Conservation (phyloP, 768 basidiomycete species). For the Porpolomopsis calyptriformis region DNA sequence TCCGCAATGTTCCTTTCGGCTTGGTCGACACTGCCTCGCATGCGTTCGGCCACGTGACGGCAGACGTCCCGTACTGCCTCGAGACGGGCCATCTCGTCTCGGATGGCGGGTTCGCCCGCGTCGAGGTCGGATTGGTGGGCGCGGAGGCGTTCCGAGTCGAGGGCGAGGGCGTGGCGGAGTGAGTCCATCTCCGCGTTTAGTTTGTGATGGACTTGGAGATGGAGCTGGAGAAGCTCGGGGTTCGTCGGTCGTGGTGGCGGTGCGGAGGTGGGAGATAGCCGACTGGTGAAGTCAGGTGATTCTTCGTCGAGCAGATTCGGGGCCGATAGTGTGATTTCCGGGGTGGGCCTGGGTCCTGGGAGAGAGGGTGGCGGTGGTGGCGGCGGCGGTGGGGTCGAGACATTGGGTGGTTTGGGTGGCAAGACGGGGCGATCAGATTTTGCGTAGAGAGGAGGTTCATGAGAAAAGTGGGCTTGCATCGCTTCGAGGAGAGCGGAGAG, state of each 20-base stretch:
- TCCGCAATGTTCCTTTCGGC: slow-evolving; percentile 70
- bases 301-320: slow-evolving; percentile 65
- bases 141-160: slow-evolving; percentile 66
- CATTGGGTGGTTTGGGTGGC: slow-evolving; percentile 25
- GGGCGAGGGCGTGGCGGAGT: slow-evolving; percentile 49
- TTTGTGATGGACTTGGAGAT: slow-evolving; percentile 66
- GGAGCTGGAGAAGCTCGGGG: slow-evolving; percentile 77
- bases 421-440: slow-evolving; percentile 31
- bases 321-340: background rate
- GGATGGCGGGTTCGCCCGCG: slow-evolving; percentile 85
- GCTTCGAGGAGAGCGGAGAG: slow-evolving; percentile 64
- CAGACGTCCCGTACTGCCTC: slow-evolving; percentile 93
- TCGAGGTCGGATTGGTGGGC: slow-evolving; percentile 78
- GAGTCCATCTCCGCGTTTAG: slow-evolving; percentile 61
- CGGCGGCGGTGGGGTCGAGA: slow-evolving; percentile 1
- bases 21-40: slow-evolving; percentile 49
- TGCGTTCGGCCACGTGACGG: slow-evolving; percentile 58
- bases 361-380: slow-evolving; percentile 13
- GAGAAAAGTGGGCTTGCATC: slow-evolving; percentile 75
- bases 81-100: slow-evolving; percentile 91
- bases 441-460: slow-evolving; percentile 81
- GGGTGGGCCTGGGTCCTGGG: slow-evolving; percentile 2
- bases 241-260: slow-evolving; percentile 80
- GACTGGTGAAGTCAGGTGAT: slow-evolving; percentile 15
- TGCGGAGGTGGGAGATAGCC: slow-evolving; percentile 14